phyloP scores from a whole-genome alignment of 2,329 filamentous ascomycete genomes.

The Ophiosphaerella narmari region DNA sequence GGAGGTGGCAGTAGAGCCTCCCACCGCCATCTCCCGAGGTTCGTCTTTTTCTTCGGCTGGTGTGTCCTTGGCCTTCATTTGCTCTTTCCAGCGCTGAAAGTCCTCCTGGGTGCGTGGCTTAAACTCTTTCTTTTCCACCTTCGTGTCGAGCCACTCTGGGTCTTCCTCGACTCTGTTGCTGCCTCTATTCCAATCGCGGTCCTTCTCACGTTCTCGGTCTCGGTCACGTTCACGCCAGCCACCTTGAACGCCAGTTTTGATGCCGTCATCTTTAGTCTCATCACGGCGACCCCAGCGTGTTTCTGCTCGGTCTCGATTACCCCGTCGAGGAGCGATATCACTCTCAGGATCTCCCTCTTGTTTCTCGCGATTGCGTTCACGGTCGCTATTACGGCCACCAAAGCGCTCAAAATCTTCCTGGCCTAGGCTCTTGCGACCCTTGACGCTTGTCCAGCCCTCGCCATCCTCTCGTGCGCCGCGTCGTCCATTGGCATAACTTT shows the following conservation, averaged over 20 bases:
- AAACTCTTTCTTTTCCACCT: slow-evolving; percentile 67
- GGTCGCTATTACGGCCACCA: slow-evolving; percentile 57
- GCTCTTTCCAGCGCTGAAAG: slow-evolving; percentile 92
- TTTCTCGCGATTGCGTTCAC: slow-evolving; percentile 62
- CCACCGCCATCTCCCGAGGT: slow-evolving; percentile 25
- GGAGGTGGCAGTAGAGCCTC: slow-evolving; percentile 24
- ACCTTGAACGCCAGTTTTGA: slow-evolving; percentile 47
- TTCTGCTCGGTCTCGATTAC: slow-evolving; percentile 70
- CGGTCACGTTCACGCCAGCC: slow-evolving; percentile 62
- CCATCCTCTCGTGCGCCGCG: slow-evolving; percentile 57
- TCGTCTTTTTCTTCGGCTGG: slow-evolving; percentile 54
- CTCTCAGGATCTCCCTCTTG: slow-evolving; percentile 42
- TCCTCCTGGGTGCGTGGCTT: slow-evolving; percentile 83
- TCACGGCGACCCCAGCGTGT: slow-evolving; percentile 71
- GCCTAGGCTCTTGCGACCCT: slow-evolving; percentile 74
- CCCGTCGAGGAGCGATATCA: slow-evolving; percentile 61
- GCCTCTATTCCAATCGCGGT: slow-evolving; percentile 60
- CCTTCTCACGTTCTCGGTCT: slow-evolving; percentile 42
- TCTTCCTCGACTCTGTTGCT: slow-evolving; percentile 64
- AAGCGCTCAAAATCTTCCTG: slow-evolving; percentile 74
- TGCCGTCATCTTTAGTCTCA: slow-evolving; percentile 56
- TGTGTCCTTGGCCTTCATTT: slow-evolving; percentile 72
- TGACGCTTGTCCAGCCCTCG: slow-evolving; percentile 76
- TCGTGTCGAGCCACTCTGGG: slow-evolving; percentile 84
- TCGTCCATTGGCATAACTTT: slow-evolving; percentile 45